Evolutionary conservation across 352 stramenopile genomes (phyloP), one percentile per base, ranked within the genome.

Genomic region (Phytophthora meadii): DNA sequence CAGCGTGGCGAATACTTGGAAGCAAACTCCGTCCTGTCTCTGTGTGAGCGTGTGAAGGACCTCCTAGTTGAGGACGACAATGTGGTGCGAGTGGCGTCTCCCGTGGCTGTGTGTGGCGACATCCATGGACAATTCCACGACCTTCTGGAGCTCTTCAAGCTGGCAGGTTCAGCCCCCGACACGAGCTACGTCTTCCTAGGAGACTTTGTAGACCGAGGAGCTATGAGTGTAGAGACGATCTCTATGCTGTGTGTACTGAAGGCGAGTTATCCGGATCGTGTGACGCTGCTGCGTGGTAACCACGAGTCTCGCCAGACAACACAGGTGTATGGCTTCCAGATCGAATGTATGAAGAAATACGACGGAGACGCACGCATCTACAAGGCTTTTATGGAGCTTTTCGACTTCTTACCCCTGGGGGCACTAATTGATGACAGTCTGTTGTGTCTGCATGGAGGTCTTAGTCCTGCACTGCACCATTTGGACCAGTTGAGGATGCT

Each of bases 61-160:
- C 52, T 90, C 2, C 71, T 92, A 12, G 72, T 84, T 8, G 79
- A 88, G 55, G 89, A 97, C 52, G 83, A 93, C 37, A 97, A 95
- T 58, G 80, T 97, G 19, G 81, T 97, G 22, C 54, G 59, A 25
- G 77, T 97, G 8, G 45, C 54, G n/a, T 83, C 88, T 19, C 89
- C 91, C 59, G 79, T 97, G 44, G 88, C 80, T 17, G 83, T 96
- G 24, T 93, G 91, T 40, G 96, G 97, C 44, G 97, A 99, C 81
- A 92, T 99, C 55, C 97, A 99, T 74, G 97, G 97, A 11, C 97
- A 99, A 78, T 99, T 99, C 79, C 97, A 97, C 70, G 97, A 99
- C 80, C 79, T 99, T 36, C 62, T 99, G 7, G 89, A 98, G 63
- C 79, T 99, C 37, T 93, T 99, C 39, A 85, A 97, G 53, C 85